Conservation (phyloP, 2,329 filamentous ascomycete genomes). For the Diaporthe eres region DNA sequence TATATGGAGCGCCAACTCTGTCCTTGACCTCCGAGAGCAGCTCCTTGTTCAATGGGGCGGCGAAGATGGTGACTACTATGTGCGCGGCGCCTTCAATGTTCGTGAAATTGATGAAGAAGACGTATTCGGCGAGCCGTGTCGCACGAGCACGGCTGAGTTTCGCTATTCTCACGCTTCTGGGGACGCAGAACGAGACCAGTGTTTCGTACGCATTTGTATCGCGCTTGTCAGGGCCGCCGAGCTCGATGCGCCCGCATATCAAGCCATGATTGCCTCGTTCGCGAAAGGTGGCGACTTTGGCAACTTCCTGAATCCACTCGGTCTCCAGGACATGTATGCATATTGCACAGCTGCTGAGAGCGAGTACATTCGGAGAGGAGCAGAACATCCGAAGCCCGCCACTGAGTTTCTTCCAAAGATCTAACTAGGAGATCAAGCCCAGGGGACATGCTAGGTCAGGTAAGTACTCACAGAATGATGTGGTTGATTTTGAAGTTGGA, state of each 20-base stretch:
- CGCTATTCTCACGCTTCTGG: conserved; percentile 7
- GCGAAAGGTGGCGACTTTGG: not conserved
- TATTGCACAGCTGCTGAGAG: not conserved
- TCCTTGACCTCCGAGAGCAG: not conserved
- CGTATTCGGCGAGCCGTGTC: not conserved
- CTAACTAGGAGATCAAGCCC: not conserved
- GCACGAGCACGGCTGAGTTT: not conserved
- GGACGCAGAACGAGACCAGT: not conserved
- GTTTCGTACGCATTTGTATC: not conserved
- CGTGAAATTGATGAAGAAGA: not conserved
- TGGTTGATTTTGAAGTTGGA: not conserved
- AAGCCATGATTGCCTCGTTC: not conserved
- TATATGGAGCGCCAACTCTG: not conserved
- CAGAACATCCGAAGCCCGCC: not conserved
- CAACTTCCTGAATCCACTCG: not conserved
- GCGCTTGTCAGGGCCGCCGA: conserved; percentile 4
- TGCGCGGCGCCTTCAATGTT: not conserved
- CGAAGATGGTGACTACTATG: not conserved
- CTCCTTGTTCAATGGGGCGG: not conserved
- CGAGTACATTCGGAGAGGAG: not conserved
- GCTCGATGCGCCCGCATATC: not conserved
- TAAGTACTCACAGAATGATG: not conserved
- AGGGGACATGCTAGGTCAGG: not conserved
- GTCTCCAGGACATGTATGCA: not conserved
- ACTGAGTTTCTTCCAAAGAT: not conserved